Evolutionary conservation across 257 asterid species (phyloP), one percentile per base, ranked within the genome.

Genomic region (Sherardia arvensis): DNA sequence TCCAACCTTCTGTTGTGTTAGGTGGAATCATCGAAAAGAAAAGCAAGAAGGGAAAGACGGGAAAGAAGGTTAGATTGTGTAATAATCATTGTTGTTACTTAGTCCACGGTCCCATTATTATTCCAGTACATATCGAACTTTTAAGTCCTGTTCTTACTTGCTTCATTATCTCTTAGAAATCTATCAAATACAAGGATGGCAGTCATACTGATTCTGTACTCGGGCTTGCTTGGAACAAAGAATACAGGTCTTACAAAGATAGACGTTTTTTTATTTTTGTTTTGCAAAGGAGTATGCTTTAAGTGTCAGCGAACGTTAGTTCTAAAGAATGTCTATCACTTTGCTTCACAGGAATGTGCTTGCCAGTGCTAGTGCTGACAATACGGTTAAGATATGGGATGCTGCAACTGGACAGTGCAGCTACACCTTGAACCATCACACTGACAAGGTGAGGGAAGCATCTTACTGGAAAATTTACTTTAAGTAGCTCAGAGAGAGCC

Each of bases 211-310:
- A 81, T 76, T 74, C 94, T 51, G 92, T 87, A 67, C 95, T 93
- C 65, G 96, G 95, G 58, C 96, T 93, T 74, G 87, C 97, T 77
- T 93, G 96, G 99, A 93, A 93, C 75, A 87, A 84, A 75, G 95
- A 87, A 66, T 87, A 78, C 81, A 85, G 88, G 97, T 92, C 59
- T 49, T 34, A 58, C 54, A 55, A 28, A 55, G n/a, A n/a, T n/a
- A n/a, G n/a, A n/a, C n/a, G n/a, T n/a, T n/a, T n/a, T n/a, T n/a
- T n/a, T n/a, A n/a, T n/a, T n/a, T n/a, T n/a, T n/a, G n/a, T n/a
- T n/a, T n/a, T n/a, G n/a, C n/a, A n/a, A n/a, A n/a, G n/a, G n/a
- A n/a, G n/a, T n/a, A n/a, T n/a, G 12, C 29, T 21, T 53, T 21
- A 2, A 23, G 10, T 1, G 28, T 53, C 2, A 51, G 4, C n/a